A percentile compares a stretch with the other conserved stretches of the same genome.
Evolutionary conservation across 2,329 filamentous ascomycete genomes (phyloP).

Genomic region (Alternaria metachromatica): DNA sequence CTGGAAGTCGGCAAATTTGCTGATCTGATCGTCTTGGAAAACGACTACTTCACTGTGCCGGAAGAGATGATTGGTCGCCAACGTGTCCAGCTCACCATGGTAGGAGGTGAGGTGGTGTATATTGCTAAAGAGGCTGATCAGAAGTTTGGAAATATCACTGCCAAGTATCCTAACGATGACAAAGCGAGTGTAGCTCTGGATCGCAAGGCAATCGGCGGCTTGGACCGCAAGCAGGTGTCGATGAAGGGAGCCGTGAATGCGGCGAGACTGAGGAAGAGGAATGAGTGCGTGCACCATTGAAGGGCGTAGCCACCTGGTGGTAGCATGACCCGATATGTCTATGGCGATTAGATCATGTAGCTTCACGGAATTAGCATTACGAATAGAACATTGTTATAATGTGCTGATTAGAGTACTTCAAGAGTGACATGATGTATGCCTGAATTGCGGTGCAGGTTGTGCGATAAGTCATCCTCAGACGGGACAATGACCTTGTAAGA

Average conservation of each 20-base stretch:
- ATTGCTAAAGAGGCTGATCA: background rate
- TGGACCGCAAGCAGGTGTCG: background rate
- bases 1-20: slow-evolving; percentile 4
- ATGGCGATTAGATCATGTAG: background rate
- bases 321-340: background rate
- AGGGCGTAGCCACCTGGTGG: background rate
- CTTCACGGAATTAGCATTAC: background rate
- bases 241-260: background rate
- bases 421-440: background rate
- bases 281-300: background rate
- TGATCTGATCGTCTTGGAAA: slow-evolving; percentile 3
- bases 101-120: slow-evolving; percentile 3
- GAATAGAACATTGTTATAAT: background rate
- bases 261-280: background rate
- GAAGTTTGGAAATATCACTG: background rate
- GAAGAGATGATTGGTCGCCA: slow-evolving; percentile 4
- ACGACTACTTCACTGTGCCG: slow-evolving; percentile 3
- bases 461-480: background rate
- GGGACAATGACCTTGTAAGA: too few species aligned
- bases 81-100: background rate
- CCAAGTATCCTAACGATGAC: slow-evolving; percentile 3
- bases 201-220: slow-evolving; percentile 4
- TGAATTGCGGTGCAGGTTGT: background rate
- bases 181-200: background rate
- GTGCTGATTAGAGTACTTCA: background rate